Percentiles rank a stretch among this genome's conserved stretches.
Evolutionary conservation across 129 eudicot genomes (phyloP).

Genomic region (Cynara cardunculus): DNA sequence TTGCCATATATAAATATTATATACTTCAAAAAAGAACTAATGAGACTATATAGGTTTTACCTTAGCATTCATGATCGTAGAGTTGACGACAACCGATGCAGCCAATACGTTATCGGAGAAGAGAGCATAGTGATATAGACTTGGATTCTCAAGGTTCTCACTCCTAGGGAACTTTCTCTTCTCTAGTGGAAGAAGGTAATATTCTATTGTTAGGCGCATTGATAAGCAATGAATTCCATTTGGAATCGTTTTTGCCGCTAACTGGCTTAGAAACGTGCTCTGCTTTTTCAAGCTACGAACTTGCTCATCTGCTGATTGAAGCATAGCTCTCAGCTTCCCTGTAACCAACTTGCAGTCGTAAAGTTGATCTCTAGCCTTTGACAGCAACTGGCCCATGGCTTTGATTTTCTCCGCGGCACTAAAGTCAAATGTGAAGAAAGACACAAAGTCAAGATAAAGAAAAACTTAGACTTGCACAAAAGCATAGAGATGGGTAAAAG

Average conservation of each 20-base stretch:
- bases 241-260: constrained; percentile 96
- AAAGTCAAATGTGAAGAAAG: constrained; percentile 7
- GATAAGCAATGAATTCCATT: constrained; percentile 91
- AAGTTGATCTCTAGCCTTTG: constrained; percentile 79
- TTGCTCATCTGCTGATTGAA: constrained; percentile 93
- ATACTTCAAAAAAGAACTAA: not conserved
- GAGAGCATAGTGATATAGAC: constrained; percentile 85
- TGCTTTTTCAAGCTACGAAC: constrained; percentile 91
- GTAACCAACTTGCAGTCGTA: constrained; percentile 84
- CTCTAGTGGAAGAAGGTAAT: constrained; percentile 72
- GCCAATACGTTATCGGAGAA: constrained; percentile 96
- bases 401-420: constrained; percentile 80
- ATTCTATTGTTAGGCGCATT: constrained; percentile 82
- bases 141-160: constrained; percentile 81
- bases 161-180: constrained; percentile 71
- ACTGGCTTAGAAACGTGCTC: constrained; percentile 89
- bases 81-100: constrained; percentile 96
- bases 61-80: constrained; percentile 83
- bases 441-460: not conserved
- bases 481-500: not conserved
- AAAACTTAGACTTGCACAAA: not conserved
- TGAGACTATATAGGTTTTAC: constrained; percentile 26
- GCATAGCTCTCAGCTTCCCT: constrained; percentile 94
- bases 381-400: constrained; percentile 80
- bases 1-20: too few relatives aligned